These are phyloP conservation scores for Pyrrhoderma noxium DNA, from an alignment of 1,284 basidiomycete species.

Conservation along the genomic window DNA sequence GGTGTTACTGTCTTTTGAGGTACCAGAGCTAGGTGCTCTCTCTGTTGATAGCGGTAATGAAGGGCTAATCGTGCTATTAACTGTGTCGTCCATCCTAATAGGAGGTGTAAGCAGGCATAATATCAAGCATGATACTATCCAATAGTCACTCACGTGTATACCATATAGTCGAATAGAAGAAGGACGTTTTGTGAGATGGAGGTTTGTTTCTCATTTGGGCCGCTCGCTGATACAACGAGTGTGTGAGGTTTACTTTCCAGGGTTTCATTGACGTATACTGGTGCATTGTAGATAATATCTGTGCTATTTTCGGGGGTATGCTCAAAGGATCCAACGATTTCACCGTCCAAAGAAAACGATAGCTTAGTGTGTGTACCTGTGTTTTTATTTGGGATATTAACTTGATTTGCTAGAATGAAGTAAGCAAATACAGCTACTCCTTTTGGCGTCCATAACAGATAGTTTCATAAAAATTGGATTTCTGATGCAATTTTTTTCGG, in stretches of 20 bases:
- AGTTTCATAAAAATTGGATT: neutral
- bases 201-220: neutral
- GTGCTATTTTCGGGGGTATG: neutral
- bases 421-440: conserved; percentile 3
- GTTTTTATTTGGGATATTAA: too few relatives aligned
- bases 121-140: too few relatives aligned
- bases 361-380: conserved; percentile 1
- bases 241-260: neutral
- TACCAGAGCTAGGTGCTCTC: too few relatives aligned
- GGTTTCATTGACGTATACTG: neutral
- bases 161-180: neutral
- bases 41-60: too few relatives aligned
- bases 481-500: neutral
- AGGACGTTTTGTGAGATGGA: neutral
- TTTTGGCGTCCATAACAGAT: neutral
- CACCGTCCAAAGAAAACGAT: neutral
- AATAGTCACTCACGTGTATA: neutral
- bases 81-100: too few relatives aligned
- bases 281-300: neutral
- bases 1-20: too few relatives aligned
- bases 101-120: too few relatives aligned
- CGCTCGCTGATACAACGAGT: neutral
- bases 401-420: conserved; percentile 1
- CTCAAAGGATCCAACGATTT: neutral
- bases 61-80: too few relatives aligned